Evolutionary conservation across 163 green algal genomes (phyloP).

Genomic region (Chlorella variabilis): DNA sequence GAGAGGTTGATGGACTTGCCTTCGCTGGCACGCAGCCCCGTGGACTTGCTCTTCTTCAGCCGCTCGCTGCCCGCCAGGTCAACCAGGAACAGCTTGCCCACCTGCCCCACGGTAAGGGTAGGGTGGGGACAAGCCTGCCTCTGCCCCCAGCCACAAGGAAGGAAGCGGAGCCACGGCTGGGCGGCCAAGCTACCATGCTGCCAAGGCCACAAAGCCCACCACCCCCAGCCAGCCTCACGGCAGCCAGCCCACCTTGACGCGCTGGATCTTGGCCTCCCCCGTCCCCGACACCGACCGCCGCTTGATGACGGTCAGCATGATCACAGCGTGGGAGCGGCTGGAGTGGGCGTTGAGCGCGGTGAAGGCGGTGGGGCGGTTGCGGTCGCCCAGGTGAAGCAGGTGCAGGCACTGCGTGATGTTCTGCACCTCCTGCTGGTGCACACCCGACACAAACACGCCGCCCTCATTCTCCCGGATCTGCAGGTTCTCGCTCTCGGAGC

Average conservation of each 20-base stretch:
- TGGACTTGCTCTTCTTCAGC: constrained; percentile 81
- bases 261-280: constrained; percentile 21
- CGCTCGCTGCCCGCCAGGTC: constrained; percentile 87
- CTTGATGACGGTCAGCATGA: constrained; percentile 90
- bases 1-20: constrained; percentile 89
- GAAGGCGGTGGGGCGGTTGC: constrained; percentile 89
- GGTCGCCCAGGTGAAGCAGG: constrained; percentile 80
- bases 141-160: too few relatives aligned
- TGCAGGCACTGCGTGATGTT: constrained; percentile 86
- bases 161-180: too few relatives aligned
- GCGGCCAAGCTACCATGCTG: too few relatives aligned
- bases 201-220: too few relatives aligned
- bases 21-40: constrained; percentile 74
- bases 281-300: constrained; percentile 38
- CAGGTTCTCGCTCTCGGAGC: constrained; percentile 77
- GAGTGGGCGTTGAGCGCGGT: constrained; percentile 89
- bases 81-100: constrained; percentile 88
- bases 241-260: constrained; percentile 11
- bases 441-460: constrained; percentile 82
- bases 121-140: too few relatives aligned
- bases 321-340: constrained; percentile 80
- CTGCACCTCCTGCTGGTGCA: constrained; percentile 75
- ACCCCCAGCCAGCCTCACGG: neutral
- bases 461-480: constrained; percentile 78
- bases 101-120: constrained; percentile 16